Evolutionary conservation across 139 green algal genomes (phyloP), one percentile per base, ranked within the genome.

Genomic region (Chlorella sp.): DNA sequence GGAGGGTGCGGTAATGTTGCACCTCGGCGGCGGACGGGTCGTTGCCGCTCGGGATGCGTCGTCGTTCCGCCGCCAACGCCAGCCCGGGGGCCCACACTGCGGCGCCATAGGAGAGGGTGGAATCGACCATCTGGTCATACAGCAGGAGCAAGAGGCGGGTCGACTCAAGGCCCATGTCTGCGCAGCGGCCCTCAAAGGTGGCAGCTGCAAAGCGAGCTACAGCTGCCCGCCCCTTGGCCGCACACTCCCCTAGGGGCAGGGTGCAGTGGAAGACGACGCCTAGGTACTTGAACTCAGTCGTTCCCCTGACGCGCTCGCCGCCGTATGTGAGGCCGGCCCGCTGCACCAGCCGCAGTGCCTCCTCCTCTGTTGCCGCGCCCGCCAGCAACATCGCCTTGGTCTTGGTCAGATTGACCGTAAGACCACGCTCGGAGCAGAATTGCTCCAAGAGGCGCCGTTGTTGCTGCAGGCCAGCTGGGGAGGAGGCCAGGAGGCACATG

Each of bases 351-450:
- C 30, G 30, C 53, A 48, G 12, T 2, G 30, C 53, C 76, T 26
- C 76, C 30, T 30, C 81, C 53, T 40, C 32, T 24, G 2, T 7
- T 11, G 22, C 39, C 22, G 19, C 21, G 32, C 81, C 81, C 12
- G 81, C 48, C 81, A 86, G 39, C 18, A 86, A 53, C 81, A 86
- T 86, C 24, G 48, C 81, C 15, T 18, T 48, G 81, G 81, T 86
- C 32, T 86, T 86, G 4, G 5, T 14, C 3, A 86, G 2, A 32
- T 86, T 86, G 53, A 86, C 81, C 53, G 81, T 86, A 5, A 86
- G 53, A 1, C 81, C 81, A 30, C 81, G 81, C 81, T 73, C 53
- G 1, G 21, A 14, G 53, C 81, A 86, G 81, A 53, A 69, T 16
- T 28, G 24, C 79, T 69, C 79, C 19, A 85, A 28, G 24, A 85